Evolutionary conservation across 2,329 filamentous ascomycete species (phyloP).

Genomic region (Fusarium sp.): DNA sequence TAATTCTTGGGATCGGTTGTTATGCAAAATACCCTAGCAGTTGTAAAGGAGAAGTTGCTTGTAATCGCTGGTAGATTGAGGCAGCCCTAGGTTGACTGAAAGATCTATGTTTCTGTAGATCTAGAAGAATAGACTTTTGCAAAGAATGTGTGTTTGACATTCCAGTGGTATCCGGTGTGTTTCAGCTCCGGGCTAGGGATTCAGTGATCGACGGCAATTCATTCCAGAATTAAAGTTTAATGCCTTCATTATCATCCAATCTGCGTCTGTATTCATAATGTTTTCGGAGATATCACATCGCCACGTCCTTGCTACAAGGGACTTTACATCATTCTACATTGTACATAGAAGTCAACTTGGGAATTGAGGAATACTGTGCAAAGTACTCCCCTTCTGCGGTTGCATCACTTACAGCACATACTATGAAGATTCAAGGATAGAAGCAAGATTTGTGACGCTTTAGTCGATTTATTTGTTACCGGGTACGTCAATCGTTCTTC

Average conservation of each 20-base stretch:
- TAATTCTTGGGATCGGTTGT: slow-evolving; percentile 25
- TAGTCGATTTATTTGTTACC: slow-evolving; percentile 3
- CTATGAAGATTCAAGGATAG: slow-evolving; percentile 1
- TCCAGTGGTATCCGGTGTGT: neutral
- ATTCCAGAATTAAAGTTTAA: neutral
- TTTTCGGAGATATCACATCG: neutral
- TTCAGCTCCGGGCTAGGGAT: neutral
- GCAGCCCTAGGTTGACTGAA: slow-evolving; percentile 24
- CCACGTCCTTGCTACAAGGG: neutral
- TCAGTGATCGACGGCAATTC: neutral
- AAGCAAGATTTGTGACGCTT: slow-evolving; percentile 16
- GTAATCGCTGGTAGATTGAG: slow-evolving; percentile 26
- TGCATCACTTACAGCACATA: slow-evolving; percentile 21
- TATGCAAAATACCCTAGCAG: slow-evolving; percentile 36
- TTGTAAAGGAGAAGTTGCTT: slow-evolving; percentile 28
- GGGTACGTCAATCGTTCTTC: slow-evolving; percentile 19
- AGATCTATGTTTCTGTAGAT: slow-evolving; percentile 13
- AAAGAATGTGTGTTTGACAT: neutral
- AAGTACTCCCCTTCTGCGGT: slow-evolving; percentile 9
- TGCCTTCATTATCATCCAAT: neutral
- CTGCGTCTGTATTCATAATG: neutral
- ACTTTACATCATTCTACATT: slow-evolving; percentile 15
- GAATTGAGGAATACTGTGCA: slow-evolving; percentile 26
- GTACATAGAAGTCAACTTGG: neutral
- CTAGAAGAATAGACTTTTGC: slow-evolving; percentile 12